Evolutionary conservation across 768 basidiomycete genomes (phyloP), one percentile per base, ranked within the genome.

Genomic region (Pulveroboletus sp.): DNA sequence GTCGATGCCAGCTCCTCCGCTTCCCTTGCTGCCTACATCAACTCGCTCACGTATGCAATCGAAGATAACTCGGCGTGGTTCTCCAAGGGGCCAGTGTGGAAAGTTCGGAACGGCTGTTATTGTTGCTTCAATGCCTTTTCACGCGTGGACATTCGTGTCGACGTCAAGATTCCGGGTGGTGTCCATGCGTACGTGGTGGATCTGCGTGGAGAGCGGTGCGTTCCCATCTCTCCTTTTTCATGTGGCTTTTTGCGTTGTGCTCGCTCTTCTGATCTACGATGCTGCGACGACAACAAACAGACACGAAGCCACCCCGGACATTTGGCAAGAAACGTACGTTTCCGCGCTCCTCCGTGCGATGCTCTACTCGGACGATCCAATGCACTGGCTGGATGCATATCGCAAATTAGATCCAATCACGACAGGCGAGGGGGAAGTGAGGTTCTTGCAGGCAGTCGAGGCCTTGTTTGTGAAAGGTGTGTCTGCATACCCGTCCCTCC

Each of bases 111-210:
- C 60, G 96, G 96, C 3, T 92, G 86, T 46, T 99, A 91, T 64
- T 99, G 91, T 69, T 96, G 93, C 69, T 99, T 96, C 74, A 96
- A 99, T 67, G 96, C 96, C 9, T 99, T 99, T 65, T 94, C 94
- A 35, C 76, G 96, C 27, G 90, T 98, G 45, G 96, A 99, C 63
- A 84, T 98, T 28, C 82, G 95, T 33, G 93, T 99, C 7, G 96
- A 99, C 56, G 96, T 97, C 53, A 96, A 95, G 69, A 98, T 99
- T 43, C 96, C 96, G 0, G 96, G 96, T 27, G 95, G 96, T 11
- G 96, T 99, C 14, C 82, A 85, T 55, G 89, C 94, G 5, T 97
- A 96, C 67, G 86, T 90, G 28, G 83, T 98, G 17, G 96, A 98
- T 67, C 69, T 96, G 46, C 83, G 96, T 9, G 95, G 96, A 8